A percentile compares a stretch with the other conserved stretches of the same genome.
These are phyloP conservation scores for Hygrocybe coccinea DNA, from an alignment of 768 basidiomycete genomes.

Conservation along the genomic window DNA sequence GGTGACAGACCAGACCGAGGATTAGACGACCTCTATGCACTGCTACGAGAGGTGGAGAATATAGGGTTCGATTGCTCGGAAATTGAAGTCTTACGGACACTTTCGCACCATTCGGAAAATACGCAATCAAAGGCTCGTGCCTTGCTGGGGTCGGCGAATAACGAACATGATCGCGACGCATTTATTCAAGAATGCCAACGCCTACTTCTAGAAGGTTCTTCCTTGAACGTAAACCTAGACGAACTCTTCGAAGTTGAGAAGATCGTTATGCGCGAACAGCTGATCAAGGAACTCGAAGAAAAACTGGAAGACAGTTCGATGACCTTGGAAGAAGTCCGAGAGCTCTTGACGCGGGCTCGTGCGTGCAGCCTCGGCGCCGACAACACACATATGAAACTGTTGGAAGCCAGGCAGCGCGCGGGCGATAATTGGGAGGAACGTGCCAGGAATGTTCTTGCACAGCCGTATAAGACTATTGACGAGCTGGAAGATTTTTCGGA, in stretches of 20 bases:
- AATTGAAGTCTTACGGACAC: conserved; percentile 48
- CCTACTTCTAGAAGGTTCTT: conserved; percentile 62
- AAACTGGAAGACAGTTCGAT: conserved; percentile 56
- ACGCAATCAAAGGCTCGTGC: conserved; percentile 50
- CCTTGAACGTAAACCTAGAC: conserved; percentile 78
- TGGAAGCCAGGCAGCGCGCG: conserved; percentile 58
- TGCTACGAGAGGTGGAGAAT: conserved; percentile 66
- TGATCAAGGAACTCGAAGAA: conserved; percentile 70
- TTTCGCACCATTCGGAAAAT: conserved; percentile 63
- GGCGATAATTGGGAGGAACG: conserved; percentile 77
- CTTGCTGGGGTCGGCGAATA: conserved; percentile 42
- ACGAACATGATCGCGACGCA: conserved; percentile 44
- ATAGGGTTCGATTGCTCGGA: conserved; percentile 86
- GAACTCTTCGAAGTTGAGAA: conserved; percentile 74
- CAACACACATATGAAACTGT: conserved; percentile 58
- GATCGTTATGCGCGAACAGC: conserved; percentile 74
- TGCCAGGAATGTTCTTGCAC: conserved; percentile 59
- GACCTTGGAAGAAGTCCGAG: conserved; percentile 73
- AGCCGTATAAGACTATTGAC: conserved; percentile 68
- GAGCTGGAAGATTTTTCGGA: conserved; percentile 71
- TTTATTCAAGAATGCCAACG: conserved; percentile 68
- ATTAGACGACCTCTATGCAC: conserved; percentile 61
- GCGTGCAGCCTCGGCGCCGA: conserved; percentile 60
- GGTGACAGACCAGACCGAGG: conserved; percentile 67
- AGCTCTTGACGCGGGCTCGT: conserved; percentile 64